A percentile compares a stretch with the other conserved stretches of the same genome.
These are phyloP conservation scores for Eragrostis curvula DNA, from an alignment of 176 grass and related monocot genomes.

Conservation along the genomic window DNA sequence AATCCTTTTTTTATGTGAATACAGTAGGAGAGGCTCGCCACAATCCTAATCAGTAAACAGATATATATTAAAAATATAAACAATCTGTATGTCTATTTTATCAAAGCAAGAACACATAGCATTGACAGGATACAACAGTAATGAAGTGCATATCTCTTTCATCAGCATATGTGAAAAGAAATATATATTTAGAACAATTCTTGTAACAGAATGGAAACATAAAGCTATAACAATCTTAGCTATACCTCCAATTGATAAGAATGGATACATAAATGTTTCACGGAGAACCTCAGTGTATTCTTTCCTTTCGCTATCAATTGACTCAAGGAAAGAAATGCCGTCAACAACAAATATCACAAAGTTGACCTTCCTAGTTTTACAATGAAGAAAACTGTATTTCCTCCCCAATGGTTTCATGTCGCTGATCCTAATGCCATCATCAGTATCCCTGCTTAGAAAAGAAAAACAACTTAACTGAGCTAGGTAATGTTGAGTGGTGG, in stretches of 20 bases:
- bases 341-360: slow-evolving; percentile 82
- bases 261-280: slow-evolving; percentile 68
- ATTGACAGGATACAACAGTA: neutral
- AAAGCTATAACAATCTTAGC: slow-evolving; percentile 17
- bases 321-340: slow-evolving; percentile 59
- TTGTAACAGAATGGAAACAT: neutral
- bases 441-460: slow-evolving; percentile 52
- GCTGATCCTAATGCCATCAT: slow-evolving; percentile 37
- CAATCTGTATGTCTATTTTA: too few relatives aligned
- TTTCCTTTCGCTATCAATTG: slow-evolving; percentile 40
- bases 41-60: too few relatives aligned
- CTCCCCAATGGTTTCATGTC: slow-evolving; percentile 49
- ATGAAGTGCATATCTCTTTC: slow-evolving; percentile 12
- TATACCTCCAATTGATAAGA: slow-evolving; percentile 71
- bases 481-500: neutral
- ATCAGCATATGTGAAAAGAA: slow-evolving; percentile 1
- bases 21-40: too few relatives aligned
- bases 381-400: slow-evolving; percentile 47
- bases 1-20: too few relatives aligned
- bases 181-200: neutral
- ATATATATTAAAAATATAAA: too few relatives aligned
- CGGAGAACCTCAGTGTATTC: slow-evolving; percentile 55
- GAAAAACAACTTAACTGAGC: neutral
- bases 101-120: neutral
- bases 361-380: slow-evolving; percentile 73